phyloP scores from a whole-genome alignment of 2,329 filamentous ascomycete species.

The Cordyceps pruinosa region DNA sequence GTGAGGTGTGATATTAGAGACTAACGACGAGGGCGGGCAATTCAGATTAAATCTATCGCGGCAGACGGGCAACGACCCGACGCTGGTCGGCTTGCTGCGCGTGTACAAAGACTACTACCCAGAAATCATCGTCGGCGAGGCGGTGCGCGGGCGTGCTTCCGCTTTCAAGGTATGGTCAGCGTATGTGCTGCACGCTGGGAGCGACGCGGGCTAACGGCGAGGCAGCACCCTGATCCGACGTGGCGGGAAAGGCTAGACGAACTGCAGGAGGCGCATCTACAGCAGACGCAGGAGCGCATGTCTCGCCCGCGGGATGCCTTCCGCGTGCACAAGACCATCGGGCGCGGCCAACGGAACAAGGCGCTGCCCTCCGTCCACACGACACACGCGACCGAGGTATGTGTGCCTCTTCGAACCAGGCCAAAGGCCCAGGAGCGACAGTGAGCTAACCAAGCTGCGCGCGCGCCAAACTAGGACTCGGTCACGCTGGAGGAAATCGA shows the following conservation, averaged over 20 bases:
- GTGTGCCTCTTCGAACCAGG: conserved; percentile 14
- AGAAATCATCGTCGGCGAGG: conserved; percentile 73
- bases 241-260: conserved; percentile 64
- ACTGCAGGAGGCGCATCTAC: conserved; percentile 54
- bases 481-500: conserved; percentile 73
- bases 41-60: conserved; percentile 51
- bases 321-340: conserved; percentile 48
- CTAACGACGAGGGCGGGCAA: conserved; percentile 10
- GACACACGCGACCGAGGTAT: conserved; percentile 61
- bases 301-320: conserved; percentile 45
- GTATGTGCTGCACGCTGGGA: background rate
- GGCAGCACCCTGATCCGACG: conserved; percentile 65
- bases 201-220: conserved; percentile 11
- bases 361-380: conserved; percentile 66
- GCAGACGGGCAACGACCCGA: conserved; percentile 64
- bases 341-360: conserved; percentile 24
- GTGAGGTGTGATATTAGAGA: background rate
- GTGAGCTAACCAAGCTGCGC: too few species aligned
- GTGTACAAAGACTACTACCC: conserved; percentile 91
- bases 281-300: conserved; percentile 36
- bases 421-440: too few species aligned
- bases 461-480: conserved; percentile 47
- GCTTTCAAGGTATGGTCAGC: conserved; percentile 49
- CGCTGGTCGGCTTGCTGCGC: conserved; percentile 64
- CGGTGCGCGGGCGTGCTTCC: conserved; percentile 52